Evolutionary conservation across 305 asterid species (phyloP).

Genomic region (Fraxinus latifolia): DNA sequence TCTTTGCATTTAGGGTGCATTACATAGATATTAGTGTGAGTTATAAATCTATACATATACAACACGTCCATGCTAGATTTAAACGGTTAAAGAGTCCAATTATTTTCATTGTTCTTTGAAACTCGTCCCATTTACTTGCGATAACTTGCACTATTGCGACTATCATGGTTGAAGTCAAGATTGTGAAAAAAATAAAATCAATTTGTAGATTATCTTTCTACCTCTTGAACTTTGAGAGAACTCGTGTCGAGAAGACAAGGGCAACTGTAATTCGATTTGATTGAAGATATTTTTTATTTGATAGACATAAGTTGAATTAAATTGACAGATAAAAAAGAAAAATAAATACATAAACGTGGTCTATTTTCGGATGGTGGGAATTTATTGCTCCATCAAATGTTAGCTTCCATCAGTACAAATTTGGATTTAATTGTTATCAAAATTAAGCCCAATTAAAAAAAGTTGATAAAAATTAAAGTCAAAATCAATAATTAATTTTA

Average conservation of each 20-base stretch:
- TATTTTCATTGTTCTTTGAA: background rate
- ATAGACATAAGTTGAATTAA: background rate
- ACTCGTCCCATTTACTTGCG: background rate
- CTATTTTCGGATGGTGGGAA: background rate
- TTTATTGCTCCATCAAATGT: background rate
- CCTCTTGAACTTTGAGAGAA: background rate
- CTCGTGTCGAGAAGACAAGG: background rate
- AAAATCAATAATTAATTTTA: too few relatives aligned
- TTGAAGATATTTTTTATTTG: background rate
- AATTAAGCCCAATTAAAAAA: background rate
- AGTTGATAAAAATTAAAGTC: background rate
- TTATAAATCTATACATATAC: background rate
- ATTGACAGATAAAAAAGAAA: background rate
- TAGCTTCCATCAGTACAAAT: background rate
- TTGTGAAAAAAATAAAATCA: background rate
- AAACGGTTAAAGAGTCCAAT: background rate
- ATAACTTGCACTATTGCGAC: background rate
- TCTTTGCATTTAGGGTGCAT: background rate
- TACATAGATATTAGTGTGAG: background rate
- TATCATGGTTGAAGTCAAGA: background rate
- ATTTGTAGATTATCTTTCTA: background rate
- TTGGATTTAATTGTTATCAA: background rate
- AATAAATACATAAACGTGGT: background rate
- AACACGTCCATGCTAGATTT: too few relatives aligned
- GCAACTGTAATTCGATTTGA: background rate